phyloP scores from a whole-genome alignment of 768 basidiomycete species.

The Erythrobasidium yunnanense region DNA sequence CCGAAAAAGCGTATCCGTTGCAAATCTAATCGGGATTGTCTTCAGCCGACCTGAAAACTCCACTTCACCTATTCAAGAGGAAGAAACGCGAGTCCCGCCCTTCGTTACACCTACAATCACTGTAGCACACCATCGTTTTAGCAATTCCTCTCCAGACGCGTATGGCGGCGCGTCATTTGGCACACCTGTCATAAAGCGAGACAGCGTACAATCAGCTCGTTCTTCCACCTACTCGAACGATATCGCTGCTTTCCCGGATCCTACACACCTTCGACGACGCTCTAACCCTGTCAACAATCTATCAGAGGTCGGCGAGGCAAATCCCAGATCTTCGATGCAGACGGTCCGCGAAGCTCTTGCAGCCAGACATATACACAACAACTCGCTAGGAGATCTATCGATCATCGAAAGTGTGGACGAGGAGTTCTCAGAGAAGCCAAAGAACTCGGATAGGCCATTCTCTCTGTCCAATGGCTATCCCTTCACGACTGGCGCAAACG shows the following conservation, averaged over 20 bases:
- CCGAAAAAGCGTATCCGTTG: too few species aligned
- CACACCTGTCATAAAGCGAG: not conserved
- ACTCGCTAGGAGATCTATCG: conserved; percentile 4
- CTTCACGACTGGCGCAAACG: conserved; percentile 11
- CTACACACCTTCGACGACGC: not conserved
- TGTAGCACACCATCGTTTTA: conserved; percentile 17
- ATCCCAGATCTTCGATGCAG: not conserved
- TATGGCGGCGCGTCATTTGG: conserved; percentile 10
- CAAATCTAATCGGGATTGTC: not conserved
- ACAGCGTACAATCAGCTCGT: not conserved
- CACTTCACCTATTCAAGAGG: too few species aligned
- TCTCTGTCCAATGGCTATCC: conserved; percentile 14
- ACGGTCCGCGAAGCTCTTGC: not conserved
- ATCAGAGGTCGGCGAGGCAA: not conserved
- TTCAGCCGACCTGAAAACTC: not conserved
- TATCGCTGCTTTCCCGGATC: conserved; percentile 4
- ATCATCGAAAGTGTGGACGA: conserved; percentile 1
- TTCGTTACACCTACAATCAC: conserved; percentile 13
- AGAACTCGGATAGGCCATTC: conserved; percentile 4
- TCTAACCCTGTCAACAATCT: conserved; percentile 9
- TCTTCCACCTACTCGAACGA: conserved; percentile 9
- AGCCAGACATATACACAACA: not conserved
- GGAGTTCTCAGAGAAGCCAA: conserved; percentile 15
- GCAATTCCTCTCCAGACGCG: conserved; percentile 15
- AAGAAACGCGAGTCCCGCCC: not conserved